Evolutionary conservation across 2,329 filamentous ascomycete genomes (phyloP), one percentile per base, ranked within the genome.

Genomic region (Truncatella angustata): DNA sequence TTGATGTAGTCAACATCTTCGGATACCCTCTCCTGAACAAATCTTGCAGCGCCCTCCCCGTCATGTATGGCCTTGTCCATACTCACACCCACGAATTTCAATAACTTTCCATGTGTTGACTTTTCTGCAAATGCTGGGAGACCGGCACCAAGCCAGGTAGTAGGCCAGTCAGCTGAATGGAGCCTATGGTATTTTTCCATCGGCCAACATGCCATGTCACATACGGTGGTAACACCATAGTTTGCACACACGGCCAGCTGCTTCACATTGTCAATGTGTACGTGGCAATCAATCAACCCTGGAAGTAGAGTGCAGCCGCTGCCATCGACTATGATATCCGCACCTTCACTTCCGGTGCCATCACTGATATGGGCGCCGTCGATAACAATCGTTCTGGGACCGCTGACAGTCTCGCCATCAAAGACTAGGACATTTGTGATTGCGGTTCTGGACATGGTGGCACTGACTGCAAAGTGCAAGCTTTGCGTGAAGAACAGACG

Each of bases 1-100:
- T 64, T 68, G 56, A 67, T 54, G 50, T 63, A 66, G 47, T 68
- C 62, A 11, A 58, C 56, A n/a, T 50, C 45, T 35, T 62, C 58
- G 7, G 34, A 34, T n/a, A 58, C 51, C 39, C 57, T 47, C 18
- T 57, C 51, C 28, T 51, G 44, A n/a, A 62, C 56, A 28, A 60
- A 62, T 14, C 50, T 40, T 7, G 45, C 52, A 1, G 51, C 58
- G 30, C 56, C 56, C n/a, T 58, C 56, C 4, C 34, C 51, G 23
- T 56, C 30, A 18, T 57, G 54, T 18, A 59, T 49, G 3, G 54
- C 57, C 11, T 54, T 36, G 23, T 54, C 50, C 18, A 45, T 20
- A 3, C 49, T 49, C 16, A 59, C 16, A 14, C 55, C 49, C 2
- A 10, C 49, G 16, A 58, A 21, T 43, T 54, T 55, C 14, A 60